Base-by-base conservation (phyloP, 1,139 yeast genomes). In the Maudiozyma humilis region DNA sequence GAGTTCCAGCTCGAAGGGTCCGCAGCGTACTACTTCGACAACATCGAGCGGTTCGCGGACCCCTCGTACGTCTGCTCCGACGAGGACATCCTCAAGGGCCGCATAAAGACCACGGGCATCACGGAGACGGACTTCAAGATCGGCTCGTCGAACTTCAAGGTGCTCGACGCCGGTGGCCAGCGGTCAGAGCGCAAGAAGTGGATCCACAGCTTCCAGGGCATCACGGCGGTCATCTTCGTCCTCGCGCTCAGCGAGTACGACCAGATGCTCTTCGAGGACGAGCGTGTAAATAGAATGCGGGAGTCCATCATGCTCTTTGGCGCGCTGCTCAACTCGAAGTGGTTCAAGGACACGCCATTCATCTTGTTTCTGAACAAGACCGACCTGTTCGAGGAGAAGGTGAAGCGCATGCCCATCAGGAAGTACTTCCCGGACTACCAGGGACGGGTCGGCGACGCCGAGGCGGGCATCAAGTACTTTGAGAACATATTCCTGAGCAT, bases 161-260 rank as follows among this genome's bases (percentile, higher is more conserved):
- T 93, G 40, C 70, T 88, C 45, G 99, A 91, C 68, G 97, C 96
- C 4, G 99, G 99, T 41, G 99, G 99, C 1, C 98, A 91, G 66
- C 71, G 98, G 47, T 79, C 89, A 35, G 98, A 91, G 65, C 75
- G 98, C 46, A 79, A 82, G 53, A 91, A 91, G 62, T 91, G 98
- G 98, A 85, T 91, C 49, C 96, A 89, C 62, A 86, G 95, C 59
- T 91, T 93, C 65, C 94, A 89, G 57, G 87, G 85, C 51, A 88
- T 91, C 45, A 84, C 95, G 0, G 87, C 95, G 1, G 82, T 93
- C 1, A 65, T 91, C 32, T 91, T 88, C 64, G 96, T 91, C n/a
- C 76, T 85, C 23, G 96, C 97, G 0, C 79, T 88, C 31, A 79
- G 88, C 39, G 98, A 91, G 65, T 91, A 86, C 62, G 97, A 91